A percentile compares a stretch with the other conserved stretches of the same genome.
Evolutionary conservation across 768 basidiomycete species (phyloP).

Genomic region (Hypsizygus marmoreus): DNA sequence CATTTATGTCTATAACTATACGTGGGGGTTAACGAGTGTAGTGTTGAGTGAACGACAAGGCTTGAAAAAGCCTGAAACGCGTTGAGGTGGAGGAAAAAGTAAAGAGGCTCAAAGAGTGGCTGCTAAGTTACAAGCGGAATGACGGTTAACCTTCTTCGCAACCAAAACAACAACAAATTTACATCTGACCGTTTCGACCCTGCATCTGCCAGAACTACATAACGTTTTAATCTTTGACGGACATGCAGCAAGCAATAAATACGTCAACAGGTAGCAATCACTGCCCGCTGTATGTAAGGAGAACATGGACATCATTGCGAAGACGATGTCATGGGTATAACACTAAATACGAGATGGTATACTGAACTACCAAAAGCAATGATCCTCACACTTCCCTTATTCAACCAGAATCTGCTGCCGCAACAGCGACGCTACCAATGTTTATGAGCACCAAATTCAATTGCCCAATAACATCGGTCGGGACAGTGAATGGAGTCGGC

Average conservation of each 20-base stretch:
- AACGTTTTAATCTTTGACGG: neutral
- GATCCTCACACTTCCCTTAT: neutral
- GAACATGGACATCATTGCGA: neutral
- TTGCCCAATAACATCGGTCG: slow-evolving; percentile 18
- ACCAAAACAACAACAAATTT: slow-evolving; percentile 15
- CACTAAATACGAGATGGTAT: no score
- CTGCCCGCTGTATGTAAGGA: no score
- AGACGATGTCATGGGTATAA: no score
- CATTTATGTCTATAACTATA: slow-evolving; percentile 12
- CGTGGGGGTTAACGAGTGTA: slow-evolving; percentile 15
- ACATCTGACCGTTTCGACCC: slow-evolving; percentile 5
- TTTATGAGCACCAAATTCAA: slow-evolving; percentile 13
- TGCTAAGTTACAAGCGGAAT: no score
- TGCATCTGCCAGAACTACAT: neutral
- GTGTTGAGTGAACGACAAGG: slow-evolving; percentile 13
- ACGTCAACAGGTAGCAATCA: no score
- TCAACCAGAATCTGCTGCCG: slow-evolving; percentile 2
- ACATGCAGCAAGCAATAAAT: neutral
- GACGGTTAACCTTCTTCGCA: slow-evolving; percentile 2
- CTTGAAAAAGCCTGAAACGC: slow-evolving; percentile 8
- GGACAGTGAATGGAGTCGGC: slow-evolving; percentile 2
- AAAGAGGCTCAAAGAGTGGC: neutral
- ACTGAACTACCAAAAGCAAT: no score
- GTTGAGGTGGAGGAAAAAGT: slow-evolving; percentile 1
- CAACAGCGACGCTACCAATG: slow-evolving; percentile 15